Evolutionary conservation across 495 filamentous ascomycete genomes (phyloP).

Genomic region (Trichoderma asperelloides): DNA sequence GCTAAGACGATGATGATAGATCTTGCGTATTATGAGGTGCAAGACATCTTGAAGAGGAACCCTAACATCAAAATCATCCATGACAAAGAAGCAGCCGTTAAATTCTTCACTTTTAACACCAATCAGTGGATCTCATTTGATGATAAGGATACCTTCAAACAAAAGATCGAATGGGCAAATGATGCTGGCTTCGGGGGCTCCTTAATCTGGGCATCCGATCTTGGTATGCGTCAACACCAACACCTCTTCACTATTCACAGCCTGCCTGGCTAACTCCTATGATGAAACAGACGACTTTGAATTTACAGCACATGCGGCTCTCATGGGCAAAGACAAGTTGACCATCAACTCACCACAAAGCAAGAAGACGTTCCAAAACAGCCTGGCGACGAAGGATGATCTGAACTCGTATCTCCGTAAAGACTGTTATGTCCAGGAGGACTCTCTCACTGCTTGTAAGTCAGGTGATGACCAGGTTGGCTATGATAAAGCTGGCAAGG

Average conservation of each 20-base stretch:
- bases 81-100: conserved; percentile 25
- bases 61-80: conserved; percentile 10
- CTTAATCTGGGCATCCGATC: too few species aligned
- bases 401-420: too few species aligned
- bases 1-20: conserved; percentile 23
- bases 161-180: conserved; percentile 34
- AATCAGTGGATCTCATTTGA: conserved; percentile 44
- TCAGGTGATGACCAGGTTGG: too few species aligned
- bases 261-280: not conserved
- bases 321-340: too few species aligned
- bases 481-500: not conserved
- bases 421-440: too few species aligned
- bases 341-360: too few species aligned
- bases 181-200: not conserved
- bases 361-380: too few species aligned
- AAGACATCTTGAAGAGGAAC: conserved; percentile 19
- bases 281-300: too few species aligned
- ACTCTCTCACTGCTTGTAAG: too few species aligned
- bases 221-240: too few species aligned
- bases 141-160: conserved; percentile 30
- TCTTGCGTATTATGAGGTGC: conserved; percentile 35
- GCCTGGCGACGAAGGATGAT: too few species aligned
- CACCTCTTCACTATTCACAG: not conserved
- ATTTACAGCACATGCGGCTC: too few species aligned
- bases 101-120: conserved; percentile 28